Evolutionary conservation across 768 basidiomycete genomes (phyloP).

Genomic region (Leucocoprinus birnbaumii): DNA sequence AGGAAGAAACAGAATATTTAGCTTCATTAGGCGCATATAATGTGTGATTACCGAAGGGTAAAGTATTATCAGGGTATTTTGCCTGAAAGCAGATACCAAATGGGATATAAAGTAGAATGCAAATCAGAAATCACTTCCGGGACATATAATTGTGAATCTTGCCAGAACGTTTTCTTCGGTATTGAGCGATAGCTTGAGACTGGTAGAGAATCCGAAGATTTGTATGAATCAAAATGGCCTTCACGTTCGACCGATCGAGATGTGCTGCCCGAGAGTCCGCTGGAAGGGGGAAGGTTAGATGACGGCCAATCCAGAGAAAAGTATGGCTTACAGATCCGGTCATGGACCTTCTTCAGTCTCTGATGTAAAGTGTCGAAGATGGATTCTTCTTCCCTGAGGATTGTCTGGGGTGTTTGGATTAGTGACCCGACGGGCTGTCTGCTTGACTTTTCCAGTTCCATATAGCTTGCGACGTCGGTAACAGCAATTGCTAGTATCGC

Average conservation of each 20-base stretch:
- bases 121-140: not conserved
- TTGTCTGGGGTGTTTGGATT: constrained; percentile 15
- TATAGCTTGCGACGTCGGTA: constrained; percentile 56
- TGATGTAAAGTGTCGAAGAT: constrained; percentile 44
- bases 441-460: constrained; percentile 38
- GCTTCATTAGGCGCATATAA: not conserved
- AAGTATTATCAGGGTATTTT: not conserved
- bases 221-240: constrained; percentile 64
- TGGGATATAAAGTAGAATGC: not conserved
- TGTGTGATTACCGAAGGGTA: not conserved
- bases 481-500: constrained; percentile 58
- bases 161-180: constrained; percentile 1
- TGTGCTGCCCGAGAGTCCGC: constrained; percentile 74
- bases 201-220: constrained; percentile 65
- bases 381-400: constrained; percentile 26
- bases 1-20: not conserved
- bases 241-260: constrained; percentile 73
- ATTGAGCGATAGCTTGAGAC: constrained; percentile 23
- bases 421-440: constrained; percentile 12
- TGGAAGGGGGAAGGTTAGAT: constrained; percentile 20
- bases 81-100: not conserved
- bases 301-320: not conserved
- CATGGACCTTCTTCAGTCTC: constrained; percentile 51
- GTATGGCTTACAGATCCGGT: constrained; percentile 54
- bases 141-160: constrained; percentile 7